Conservation (phyloP, 805 yeast species). For the Crinitomyces ghanaensis region DNA sequence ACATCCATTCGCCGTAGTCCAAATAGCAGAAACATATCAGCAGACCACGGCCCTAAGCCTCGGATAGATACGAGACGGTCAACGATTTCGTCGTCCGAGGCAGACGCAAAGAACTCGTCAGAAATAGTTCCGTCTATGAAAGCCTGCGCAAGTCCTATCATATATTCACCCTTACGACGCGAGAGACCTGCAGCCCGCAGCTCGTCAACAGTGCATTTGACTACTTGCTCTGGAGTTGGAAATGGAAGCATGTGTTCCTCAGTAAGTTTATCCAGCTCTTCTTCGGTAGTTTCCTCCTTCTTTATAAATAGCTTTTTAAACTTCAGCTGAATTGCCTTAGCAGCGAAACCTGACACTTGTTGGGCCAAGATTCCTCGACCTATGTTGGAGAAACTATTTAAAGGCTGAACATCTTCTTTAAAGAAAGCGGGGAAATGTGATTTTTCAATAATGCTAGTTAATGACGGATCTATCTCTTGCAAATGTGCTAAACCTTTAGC, state of each 20-base stretch:
- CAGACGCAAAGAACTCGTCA: constrained; percentile 17
- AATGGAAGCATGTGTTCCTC: constrained; percentile 18
- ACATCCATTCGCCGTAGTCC: constrained; percentile 56
- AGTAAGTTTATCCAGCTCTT: constrained; percentile 2
- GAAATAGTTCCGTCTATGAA: constrained; percentile 17
- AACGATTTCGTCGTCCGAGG: constrained; percentile 24
- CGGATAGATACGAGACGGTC: constrained; percentile 22
- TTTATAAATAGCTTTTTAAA: constrained; percentile 30
- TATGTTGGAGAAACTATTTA: too few species aligned
- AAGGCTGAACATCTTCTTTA: too few species aligned
- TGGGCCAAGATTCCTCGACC: constrained; percentile 23
- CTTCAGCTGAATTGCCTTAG: constrained; percentile 45
- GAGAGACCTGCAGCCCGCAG: constrained; percentile 62
- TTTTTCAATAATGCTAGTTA: constrained; percentile 21
- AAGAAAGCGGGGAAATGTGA: constrained; percentile 24
- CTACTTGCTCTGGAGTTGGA: constrained; percentile 44
- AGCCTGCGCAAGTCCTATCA: constrained; percentile 44
- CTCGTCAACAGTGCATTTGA: constrained; percentile 32
- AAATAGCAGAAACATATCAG: constrained; percentile 74
- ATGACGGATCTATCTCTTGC: constrained; percentile 29
- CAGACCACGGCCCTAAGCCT: constrained; percentile 55
- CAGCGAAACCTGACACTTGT: constrained; percentile 55
- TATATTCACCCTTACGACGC: constrained; percentile 51
- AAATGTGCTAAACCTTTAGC: constrained; percentile 27
- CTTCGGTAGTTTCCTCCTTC: constrained; percentile 2